A percentile compares a stretch with the other conserved stretches of the same genome.
phyloP scores from a whole-genome alignment of 768 basidiomycete species.

The Collybia nuda region DNA sequence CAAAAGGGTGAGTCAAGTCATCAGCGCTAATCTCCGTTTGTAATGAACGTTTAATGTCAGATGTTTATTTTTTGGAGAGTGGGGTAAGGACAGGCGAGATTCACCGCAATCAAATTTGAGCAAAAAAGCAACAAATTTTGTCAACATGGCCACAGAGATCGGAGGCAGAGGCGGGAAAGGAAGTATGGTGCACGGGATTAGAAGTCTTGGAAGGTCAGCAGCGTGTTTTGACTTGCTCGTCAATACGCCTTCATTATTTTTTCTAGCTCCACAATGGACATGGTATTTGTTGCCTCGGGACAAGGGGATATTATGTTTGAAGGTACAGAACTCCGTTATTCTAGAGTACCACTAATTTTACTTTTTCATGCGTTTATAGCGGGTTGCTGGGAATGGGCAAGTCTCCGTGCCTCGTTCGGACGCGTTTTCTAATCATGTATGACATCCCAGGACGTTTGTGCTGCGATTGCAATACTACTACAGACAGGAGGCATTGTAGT shows the following conservation, averaged over 20 bases:
- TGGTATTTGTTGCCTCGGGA: slow-evolving; percentile 23
- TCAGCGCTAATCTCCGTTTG: too few species aligned
- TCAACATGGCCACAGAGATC: slow-evolving; percentile 23
- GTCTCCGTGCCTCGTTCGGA: background rate
- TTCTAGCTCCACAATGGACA: slow-evolving; percentile 21
- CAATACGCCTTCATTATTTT: background rate
- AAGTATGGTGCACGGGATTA: slow-evolving; percentile 23
- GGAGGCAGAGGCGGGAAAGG: slow-evolving; percentile 21
- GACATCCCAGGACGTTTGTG: slow-evolving; percentile 20
- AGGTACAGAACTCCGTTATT: slow-evolving; percentile 1
- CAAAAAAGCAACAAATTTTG: slow-evolving; percentile 20
- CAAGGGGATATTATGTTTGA: slow-evolving; percentile 25
- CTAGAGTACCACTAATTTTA: background rate
- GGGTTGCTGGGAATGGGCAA: slow-evolving; percentile 26
- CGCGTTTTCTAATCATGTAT: background rate
- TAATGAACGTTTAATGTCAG: background rate
- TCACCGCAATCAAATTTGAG: slow-evolving; percentile 17
- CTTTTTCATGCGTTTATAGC: slow-evolving; percentile 4
- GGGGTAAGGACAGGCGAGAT: slow-evolving; percentile 23
- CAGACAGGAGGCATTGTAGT: slow-evolving; percentile 23
- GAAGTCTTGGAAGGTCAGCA: slow-evolving; percentile 20
- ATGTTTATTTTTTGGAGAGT: slow-evolving; percentile 22
- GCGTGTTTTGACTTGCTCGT: background rate
- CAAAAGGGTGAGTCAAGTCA: slow-evolving; percentile 17
- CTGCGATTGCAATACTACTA: slow-evolving; percentile 20